Base-by-base conservation (phyloP, 345 rosid genomes). In the Passiflora organensis region DNA sequence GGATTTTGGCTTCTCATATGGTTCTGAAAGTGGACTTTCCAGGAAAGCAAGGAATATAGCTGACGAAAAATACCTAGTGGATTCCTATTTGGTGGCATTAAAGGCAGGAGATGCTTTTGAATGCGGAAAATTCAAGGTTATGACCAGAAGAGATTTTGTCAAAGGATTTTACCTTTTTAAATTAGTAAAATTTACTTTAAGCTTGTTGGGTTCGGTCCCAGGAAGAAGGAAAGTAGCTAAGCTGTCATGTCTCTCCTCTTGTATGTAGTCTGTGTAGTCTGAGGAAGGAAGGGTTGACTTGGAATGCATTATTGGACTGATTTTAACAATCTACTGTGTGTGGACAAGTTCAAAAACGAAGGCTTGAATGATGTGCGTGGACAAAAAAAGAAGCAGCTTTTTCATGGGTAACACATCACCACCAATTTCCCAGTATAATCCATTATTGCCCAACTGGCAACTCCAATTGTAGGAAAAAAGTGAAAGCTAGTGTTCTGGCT, bases 291-390 rank as follows among this genome's bases (percentile, higher is more conserved):
- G 24, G 43, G 24, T 56, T 17, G 50, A 28, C 16, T 1, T 53
- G 57, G 45, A 20, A 36, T 13, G n/a, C 37, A 14, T 16, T 20
- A 13, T 53, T 19, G 6, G 45, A 37, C 57, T 20, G 45, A 50
- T 50, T 16, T 24, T 6, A 2, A 0, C 6, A n/a, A n/a, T 16
- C 41, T 15, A 22, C 36, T 42, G 12, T 5, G 2, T 41, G 39
- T 24, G 22, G 37, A 21, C 21, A 39, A 20, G 21, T 56, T 56
- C 42, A 56, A 44, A 28, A 16, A 45, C 22, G 54, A 19, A 36
- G 63, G 45, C 54, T 56, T 28, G n/a, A 28, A 28, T 56, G 60
- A 56, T 43, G 25, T 43, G n/a, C 12, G 21, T 3, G 9, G n/a
- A 42, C 13, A 24, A 17, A 13, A 6, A 11, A 17, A 15, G 4